Conservation (phyloP, 2,329 filamentous ascomycete genomes). For the Fusarium marasasianum region DNA sequence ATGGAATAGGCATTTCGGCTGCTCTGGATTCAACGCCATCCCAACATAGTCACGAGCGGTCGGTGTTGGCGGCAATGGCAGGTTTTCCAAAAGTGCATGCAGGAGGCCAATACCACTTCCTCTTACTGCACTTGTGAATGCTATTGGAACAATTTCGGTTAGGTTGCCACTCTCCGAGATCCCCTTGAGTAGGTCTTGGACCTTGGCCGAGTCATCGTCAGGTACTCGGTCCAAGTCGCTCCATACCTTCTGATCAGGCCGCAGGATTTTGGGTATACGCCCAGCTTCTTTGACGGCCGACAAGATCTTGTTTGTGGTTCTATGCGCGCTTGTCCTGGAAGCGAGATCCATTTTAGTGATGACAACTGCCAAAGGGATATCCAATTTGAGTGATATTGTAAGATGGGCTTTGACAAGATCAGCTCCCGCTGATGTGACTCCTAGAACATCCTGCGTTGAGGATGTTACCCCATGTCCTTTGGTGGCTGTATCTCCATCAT, state of each 20-base stretch:
- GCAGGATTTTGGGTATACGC: constrained; percentile 78
- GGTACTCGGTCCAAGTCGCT: constrained; percentile 67
- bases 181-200: constrained; percentile 63
- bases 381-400: constrained; percentile 82
- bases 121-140: constrained; percentile 87
- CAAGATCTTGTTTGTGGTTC: constrained; percentile 77
- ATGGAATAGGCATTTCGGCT: constrained; percentile 78
- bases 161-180: constrained; percentile 57
- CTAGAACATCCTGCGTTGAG: constrained; percentile 61
- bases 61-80: constrained; percentile 73
- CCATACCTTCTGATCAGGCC: constrained; percentile 59
- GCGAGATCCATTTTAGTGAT: constrained; percentile 94
- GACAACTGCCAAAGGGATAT: constrained; percentile 79
- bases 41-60: constrained; percentile 65
- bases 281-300: constrained; percentile 80
- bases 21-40: constrained; percentile 65
- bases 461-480: constrained; percentile 53
- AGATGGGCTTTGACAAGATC: constrained; percentile 84
- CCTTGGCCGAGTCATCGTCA: constrained; percentile 64
- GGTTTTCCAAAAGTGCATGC: constrained; percentile 80
- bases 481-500: constrained; percentile 65
- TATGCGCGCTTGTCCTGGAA: constrained; percentile 74
- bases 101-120: constrained; percentile 83
- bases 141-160: constrained; percentile 75
- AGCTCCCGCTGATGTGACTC: constrained; percentile 63